Evolutionary conservation across 1,284 basidiomycete species (phyloP), one percentile per base, ranked within the genome.

Genomic region (Somion occarium): DNA sequence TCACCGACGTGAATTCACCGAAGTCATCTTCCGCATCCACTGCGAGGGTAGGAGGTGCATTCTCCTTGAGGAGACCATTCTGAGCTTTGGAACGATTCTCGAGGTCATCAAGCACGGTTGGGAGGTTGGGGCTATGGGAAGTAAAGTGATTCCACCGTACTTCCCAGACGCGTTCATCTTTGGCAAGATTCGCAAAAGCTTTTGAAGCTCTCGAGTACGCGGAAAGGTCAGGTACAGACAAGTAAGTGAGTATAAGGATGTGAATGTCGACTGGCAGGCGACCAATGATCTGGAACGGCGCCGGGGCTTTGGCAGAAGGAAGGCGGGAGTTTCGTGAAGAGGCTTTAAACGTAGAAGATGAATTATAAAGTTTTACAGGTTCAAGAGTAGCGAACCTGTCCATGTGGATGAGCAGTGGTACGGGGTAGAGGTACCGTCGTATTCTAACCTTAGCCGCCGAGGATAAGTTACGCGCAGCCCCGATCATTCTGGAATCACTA

Each of bases 191-290:
- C 3, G 82, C 76, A 27, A 88, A 75, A 25, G 87, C 80, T 48
- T 82, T 78, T 51, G 78, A 89, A 30, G 73, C 76, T 38, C 82
- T 76, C 9, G 87, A 81, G 61, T 94, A 90, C 1, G 80, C 74
- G 1, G 88, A 83, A 18, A 95, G 68, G 64, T 93, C 91, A 22
- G 88, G 82, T 15, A 96, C 69, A 3, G 92, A 83, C 19, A 93
- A 73, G 64, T 83, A 78, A 3, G 75, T 70, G 54, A 94, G 74
- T 51, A 96, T 76, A 47, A 85, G 73, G 23, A 88, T 70, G 63
- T 95, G 85, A 3, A 94, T 70, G 59, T 87, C 82, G 39, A 80
- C 76, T 9, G 93, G 91, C 24, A 95, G 80, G 25, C 80, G 79
- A 7, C 93, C 93, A 49, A 95, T 78, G 53, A 80, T 74, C 38